These are phyloP conservation scores for Aspergillus panamensis DNA, from an alignment of 495 filamentous ascomycete genomes.

Conservation along the genomic window DNA sequence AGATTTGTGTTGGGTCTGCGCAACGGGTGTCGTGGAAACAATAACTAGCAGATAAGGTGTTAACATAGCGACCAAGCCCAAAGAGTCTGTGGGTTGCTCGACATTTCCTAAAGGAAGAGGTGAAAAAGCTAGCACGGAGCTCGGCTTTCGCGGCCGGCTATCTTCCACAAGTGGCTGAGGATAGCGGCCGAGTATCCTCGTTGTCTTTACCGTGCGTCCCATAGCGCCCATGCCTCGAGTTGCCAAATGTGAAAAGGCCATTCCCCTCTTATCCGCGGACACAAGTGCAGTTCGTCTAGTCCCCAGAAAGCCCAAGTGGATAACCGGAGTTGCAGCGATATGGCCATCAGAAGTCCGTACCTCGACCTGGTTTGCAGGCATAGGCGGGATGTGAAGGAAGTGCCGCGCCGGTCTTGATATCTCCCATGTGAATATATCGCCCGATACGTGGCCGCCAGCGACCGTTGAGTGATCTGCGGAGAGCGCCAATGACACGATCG, in stretches of 20 bases:
- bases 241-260: conserved; percentile 97
- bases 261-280: conserved; percentile 91
- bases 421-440: conserved; percentile 97
- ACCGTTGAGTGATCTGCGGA: conserved; percentile 92
- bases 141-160: conserved; percentile 76
- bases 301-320: conserved; percentile 93
- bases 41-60: conserved; percentile 95
- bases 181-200: conserved; percentile 87
- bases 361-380: conserved; percentile 62
- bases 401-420: conserved; percentile 72
- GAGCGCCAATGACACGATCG: conserved; percentile 81
- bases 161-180: conserved; percentile 56
- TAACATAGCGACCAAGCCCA: conserved; percentile 92
- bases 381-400: conserved; percentile 82
- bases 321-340: conserved; percentile 66
- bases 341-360: conserved; percentile 75
- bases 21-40: conserved; percentile 92
- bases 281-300: conserved; percentile 93
- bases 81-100: conserved; percentile 77
- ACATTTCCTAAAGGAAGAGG: conserved; percentile 88
- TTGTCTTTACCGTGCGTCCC: conserved; percentile 81
- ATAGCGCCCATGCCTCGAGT: conserved; percentile 85
- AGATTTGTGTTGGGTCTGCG: conserved; percentile 93
- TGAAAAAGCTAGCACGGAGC: conserved; percentile 89
- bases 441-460: conserved; percentile 83